Conservation (phyloP, 305 asterid species). For the Andrographis paniculata region DNA sequence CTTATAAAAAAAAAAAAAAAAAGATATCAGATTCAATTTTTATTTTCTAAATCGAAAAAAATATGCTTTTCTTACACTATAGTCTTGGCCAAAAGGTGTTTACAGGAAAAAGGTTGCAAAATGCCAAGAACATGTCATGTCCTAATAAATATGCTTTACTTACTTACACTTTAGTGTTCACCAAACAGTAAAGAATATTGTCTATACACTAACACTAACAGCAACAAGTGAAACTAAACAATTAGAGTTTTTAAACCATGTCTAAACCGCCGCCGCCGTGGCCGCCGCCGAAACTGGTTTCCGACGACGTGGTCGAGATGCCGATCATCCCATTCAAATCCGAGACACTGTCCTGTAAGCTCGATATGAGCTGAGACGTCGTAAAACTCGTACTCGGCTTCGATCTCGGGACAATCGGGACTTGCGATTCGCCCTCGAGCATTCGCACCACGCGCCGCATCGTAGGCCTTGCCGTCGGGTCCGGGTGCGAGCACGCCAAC, state of each 20-base stretch:
- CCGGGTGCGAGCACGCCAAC: conserved; percentile 73
- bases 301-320: conserved; percentile 65
- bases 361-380: conserved; percentile 52
- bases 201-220: too few relatives aligned
- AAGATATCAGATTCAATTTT: too few relatives aligned
- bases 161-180: background rate
- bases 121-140: conserved; percentile 1
- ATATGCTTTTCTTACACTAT: too few relatives aligned
- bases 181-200: too few relatives aligned
- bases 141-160: background rate
- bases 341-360: conserved; percentile 77
- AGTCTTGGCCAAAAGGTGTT: too few relatives aligned
- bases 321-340: conserved; percentile 64
- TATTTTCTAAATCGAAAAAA: too few relatives aligned
- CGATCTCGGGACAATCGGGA: conserved; percentile 61
- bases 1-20: too few relatives aligned
- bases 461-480: conserved; percentile 62
- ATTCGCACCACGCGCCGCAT: conserved; percentile 81
- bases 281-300: conserved; percentile 27
- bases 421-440: conserved; percentile 64
- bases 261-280: conserved; percentile 20
- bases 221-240: too few relatives aligned
- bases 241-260: conserved; percentile 20
- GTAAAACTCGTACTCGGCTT: conserved; percentile 57
- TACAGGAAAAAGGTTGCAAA: too few relatives aligned